Conservation (phyloP, 306 rosid genomes). For the Gynostemma pentaphyllum region DNA sequence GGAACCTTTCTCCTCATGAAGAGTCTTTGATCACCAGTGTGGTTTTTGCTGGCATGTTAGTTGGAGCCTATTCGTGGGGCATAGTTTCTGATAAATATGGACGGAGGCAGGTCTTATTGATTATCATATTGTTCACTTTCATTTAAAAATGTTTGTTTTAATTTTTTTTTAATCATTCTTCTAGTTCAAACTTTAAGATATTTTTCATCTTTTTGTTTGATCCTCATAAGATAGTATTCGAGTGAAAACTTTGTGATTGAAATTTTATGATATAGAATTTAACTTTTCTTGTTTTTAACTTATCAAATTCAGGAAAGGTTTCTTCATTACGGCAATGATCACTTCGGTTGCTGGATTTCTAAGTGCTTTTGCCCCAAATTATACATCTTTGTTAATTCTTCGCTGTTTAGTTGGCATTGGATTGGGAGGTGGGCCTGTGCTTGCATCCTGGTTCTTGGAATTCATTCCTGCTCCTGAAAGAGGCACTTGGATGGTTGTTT, state of each 20-base stretch:
- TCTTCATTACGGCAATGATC: slow-evolving; percentile 67
- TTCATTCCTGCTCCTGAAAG: slow-evolving; percentile 87
- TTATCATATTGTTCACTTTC: not conserved
- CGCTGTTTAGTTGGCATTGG: slow-evolving; percentile 91
- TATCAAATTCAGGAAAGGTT: slow-evolving; percentile 66
- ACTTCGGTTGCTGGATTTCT: slow-evolving; percentile 71
- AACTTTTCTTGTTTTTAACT: slow-evolving; percentile 7
- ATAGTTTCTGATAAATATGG: slow-evolving; percentile 80
- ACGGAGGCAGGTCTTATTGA: slow-evolving; percentile 37
- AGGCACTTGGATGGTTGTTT: slow-evolving; percentile 97
- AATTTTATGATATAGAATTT: not conserved
- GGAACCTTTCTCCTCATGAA: slow-evolving; percentile 69
- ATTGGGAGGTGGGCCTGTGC: slow-evolving; percentile 94
- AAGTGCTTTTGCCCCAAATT: slow-evolving; percentile 82
- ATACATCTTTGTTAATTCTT: slow-evolving; percentile 31
- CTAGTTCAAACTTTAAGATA: not conserved
- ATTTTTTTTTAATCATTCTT: not conserved
- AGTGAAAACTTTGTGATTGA: slow-evolving; percentile 9
- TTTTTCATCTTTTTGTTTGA: not conserved
- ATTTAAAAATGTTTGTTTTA: not conserved
- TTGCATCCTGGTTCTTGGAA: slow-evolving; percentile 85
- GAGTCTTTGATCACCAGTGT: slow-evolving; percentile 66
- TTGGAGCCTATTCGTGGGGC: slow-evolving; percentile 92
- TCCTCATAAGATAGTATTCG: not conserved
- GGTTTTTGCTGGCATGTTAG: slow-evolving; percentile 81